These are phyloP conservation scores for Tolypocladium guangdongense DNA, from an alignment of 2,329 filamentous ascomycete species.

Conservation along the genomic window DNA sequence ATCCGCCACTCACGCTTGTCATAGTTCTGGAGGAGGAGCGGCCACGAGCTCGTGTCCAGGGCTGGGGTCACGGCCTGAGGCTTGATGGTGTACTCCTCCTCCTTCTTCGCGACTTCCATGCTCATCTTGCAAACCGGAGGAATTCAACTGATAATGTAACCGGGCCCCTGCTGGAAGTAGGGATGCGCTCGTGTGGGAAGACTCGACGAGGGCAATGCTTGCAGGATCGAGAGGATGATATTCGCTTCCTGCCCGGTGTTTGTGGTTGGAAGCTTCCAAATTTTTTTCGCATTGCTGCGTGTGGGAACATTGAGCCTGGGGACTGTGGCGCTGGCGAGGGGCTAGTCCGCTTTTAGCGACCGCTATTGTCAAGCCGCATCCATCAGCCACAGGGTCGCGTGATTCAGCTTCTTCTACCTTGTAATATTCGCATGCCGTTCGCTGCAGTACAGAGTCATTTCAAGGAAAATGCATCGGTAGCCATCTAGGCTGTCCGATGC, in stretches of 20 bases:
- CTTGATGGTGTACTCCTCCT: constrained; percentile 74
- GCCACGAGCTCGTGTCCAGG: constrained; percentile 83
- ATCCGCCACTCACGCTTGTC: constrained; percentile 59
- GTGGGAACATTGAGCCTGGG: constrained; percentile 8
- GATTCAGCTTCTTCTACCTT: no score
- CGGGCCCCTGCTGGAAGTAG: constrained; percentile 5
- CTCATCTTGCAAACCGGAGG: constrained; percentile 20
- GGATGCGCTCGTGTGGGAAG: constrained; percentile 10
- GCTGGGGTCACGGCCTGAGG: constrained; percentile 70
- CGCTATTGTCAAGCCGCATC: neutral
- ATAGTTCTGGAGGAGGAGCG: constrained; percentile 91
- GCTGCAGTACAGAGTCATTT: neutral
- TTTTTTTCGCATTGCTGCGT: constrained; percentile 9
- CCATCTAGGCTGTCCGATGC: neutral
- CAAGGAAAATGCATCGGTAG: neutral
- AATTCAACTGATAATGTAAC: constrained; percentile 3
- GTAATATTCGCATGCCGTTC: no score
- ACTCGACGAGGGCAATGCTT: constrained; percentile 8
- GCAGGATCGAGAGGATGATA: constrained; percentile 7
- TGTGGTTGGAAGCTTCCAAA: constrained; percentile 7
- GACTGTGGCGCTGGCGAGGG: constrained; percentile 5
- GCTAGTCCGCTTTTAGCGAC: constrained; percentile 2
- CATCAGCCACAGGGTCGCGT: constrained; percentile 5
- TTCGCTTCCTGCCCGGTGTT: constrained; percentile 5
- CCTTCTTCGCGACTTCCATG: constrained; percentile 33